phyloP scores from a whole-genome alignment of 2,329 filamentous ascomycete genomes.

The Paraphaeosphaeria sporulosa region DNA sequence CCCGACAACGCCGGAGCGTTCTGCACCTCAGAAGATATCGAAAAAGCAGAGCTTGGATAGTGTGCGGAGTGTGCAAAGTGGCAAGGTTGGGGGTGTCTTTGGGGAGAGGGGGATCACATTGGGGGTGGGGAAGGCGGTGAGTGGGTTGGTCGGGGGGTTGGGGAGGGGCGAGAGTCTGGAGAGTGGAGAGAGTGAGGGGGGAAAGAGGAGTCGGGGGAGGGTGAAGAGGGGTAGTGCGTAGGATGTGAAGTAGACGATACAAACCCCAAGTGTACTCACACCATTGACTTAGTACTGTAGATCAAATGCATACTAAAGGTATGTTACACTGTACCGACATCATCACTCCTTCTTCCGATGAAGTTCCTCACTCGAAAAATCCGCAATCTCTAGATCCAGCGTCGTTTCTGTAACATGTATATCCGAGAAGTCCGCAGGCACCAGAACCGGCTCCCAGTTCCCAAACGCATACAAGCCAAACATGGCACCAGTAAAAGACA shows the following conservation, averaged over 20 bases:
- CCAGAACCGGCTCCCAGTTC: constrained; percentile 49
- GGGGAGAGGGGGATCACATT: constrained; percentile 44
- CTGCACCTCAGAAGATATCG: constrained; percentile 12
- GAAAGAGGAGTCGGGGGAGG: constrained; percentile 14
- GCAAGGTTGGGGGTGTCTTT: constrained; percentile 32
- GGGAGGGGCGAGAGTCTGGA: constrained; percentile 34
- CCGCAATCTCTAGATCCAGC: no score
- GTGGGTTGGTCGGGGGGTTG: constrained; percentile 35
- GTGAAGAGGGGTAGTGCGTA: constrained; percentile 16
- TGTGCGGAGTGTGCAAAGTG: constrained; percentile 30
- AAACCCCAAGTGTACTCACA: no score
- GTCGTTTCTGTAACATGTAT: no score
- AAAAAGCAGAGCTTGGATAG: constrained; percentile 35
- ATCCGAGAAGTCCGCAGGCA: constrained; percentile 51
- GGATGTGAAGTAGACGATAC: no score
- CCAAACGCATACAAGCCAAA: constrained; percentile 57
- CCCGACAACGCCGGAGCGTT: constrained; percentile 26
- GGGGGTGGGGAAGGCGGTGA: constrained; percentile 42
- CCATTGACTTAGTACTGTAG: no score
- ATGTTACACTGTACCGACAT: no score
- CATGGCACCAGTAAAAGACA: constrained; percentile 56
- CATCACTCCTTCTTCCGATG: no score
- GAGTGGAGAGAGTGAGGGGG: constrained; percentile 16
- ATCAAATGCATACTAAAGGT: no score
- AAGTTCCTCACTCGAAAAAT: no score